These are phyloP conservation scores for Alternaria ventricosa DNA, from an alignment of 2,329 filamentous ascomycete genomes.

Conservation along the genomic window DNA sequence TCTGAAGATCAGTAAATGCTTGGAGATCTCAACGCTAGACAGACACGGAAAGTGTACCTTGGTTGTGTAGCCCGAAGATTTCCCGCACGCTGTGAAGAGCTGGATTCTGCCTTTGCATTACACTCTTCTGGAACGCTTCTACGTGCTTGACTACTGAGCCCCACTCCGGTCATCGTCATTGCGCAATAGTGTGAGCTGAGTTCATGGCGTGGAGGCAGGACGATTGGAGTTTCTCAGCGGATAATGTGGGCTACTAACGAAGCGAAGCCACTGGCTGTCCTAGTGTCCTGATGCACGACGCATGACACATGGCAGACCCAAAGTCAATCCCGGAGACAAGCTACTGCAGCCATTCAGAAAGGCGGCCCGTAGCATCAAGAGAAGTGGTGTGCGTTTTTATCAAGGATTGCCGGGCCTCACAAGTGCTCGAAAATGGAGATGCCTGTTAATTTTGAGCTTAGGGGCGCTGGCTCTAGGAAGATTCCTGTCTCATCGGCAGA, in stretches of 20 bases:
- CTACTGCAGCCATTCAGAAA: constrained; percentile 15
- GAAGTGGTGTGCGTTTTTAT: constrained; percentile 7
- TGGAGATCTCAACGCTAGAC: constrained; percentile 11
- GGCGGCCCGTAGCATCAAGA: constrained; percentile 7
- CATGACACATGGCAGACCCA: constrained; percentile 23
- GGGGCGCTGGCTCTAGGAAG: constrained; percentile 6
- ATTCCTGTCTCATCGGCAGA: constrained; percentile 10
- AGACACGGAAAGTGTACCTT: constrained; percentile 2
- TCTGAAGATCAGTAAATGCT: constrained; percentile 10
- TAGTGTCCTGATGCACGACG: constrained; percentile 28
- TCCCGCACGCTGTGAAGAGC: constrained; percentile 2
- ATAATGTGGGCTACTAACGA: constrained; percentile 15
- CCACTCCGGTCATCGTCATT: constrained; percentile 6
- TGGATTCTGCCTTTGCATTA: constrained; percentile 2
- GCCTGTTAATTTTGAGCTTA: constrained; percentile 9
- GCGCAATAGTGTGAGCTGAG: constrained; percentile 15
- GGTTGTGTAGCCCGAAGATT: not conserved
- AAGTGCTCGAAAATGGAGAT: constrained; percentile 8
- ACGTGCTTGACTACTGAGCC: constrained; percentile 9
- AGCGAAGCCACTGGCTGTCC: constrained; percentile 17
- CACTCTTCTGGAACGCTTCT: constrained; percentile 20
- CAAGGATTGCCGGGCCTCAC: constrained; percentile 8
- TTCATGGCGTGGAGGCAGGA: constrained; percentile 8
- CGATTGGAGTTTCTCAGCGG: constrained; percentile 25
- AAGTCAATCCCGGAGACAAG: constrained; percentile 15